Percentiles rank a stretch among this genome's conserved stretches.
Conservation (phyloP, 2,329 filamentous ascomycete species). For the Pyricularia sp. region DNA sequence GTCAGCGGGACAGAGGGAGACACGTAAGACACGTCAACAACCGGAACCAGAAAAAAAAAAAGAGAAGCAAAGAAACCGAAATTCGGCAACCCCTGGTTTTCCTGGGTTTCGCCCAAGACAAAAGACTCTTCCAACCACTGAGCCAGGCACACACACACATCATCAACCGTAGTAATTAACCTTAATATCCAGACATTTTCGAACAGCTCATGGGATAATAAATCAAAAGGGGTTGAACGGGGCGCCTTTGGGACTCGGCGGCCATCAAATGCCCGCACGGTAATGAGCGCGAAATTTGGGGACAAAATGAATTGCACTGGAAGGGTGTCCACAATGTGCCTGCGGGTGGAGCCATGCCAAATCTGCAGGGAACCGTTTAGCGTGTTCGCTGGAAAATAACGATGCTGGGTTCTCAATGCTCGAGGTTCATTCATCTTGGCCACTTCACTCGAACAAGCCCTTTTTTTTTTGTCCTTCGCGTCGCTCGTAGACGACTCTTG, state of each 20-base stretch:
- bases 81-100: neutral
- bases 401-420: neutral
- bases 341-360: neutral
- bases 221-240: neutral
- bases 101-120: neutral
- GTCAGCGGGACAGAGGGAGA: neutral
- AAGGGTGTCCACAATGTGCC: neutral
- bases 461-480: conserved; percentile 1
- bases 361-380: neutral
- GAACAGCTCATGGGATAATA: neutral
- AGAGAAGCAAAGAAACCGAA: neutral
- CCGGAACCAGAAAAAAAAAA: neutral
- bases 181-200: neutral
- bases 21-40: neutral
- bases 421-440: neutral
- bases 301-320: neutral
- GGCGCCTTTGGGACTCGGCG: neutral
- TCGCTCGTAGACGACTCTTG: neutral
- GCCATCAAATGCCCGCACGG: neutral
- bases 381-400: neutral
- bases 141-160: neutral
- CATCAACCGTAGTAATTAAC: neutral
- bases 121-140: neutral
- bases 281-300: conserved; percentile 1
- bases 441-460: neutral